Evolutionary conservation across 2,329 filamentous ascomycete species (phyloP).

Genomic region (Calonectria honghensis): DNA sequence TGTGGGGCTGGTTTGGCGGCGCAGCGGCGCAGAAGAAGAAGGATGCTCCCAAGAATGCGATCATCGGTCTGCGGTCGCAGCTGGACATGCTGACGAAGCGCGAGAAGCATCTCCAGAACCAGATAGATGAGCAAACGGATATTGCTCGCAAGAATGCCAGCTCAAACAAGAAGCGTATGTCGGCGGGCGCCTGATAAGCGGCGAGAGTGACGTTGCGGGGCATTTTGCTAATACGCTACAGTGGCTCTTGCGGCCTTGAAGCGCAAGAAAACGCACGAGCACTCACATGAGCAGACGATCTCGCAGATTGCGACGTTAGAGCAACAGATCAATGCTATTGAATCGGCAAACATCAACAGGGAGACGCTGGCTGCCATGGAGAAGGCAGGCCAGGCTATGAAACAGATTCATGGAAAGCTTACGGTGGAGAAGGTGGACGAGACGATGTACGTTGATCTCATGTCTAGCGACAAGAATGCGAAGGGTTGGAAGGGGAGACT

Average conservation of each 20-base stretch:
- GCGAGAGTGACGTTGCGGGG: conserved; percentile 39
- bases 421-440: conserved; percentile 96
- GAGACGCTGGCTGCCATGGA: conserved; percentile 97
- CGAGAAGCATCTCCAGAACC: conserved; percentile 90
- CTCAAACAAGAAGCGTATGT: conserved; percentile 92
- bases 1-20: conserved; percentile 95
- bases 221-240: conserved; percentile 63
- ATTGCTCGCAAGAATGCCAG: conserved; percentile 90
- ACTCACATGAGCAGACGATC: conserved; percentile 91
- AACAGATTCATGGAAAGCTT: conserved; percentile 91
- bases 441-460: conserved; percentile 83
- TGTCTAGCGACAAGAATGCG: background rate
- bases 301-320: conserved; percentile 94
- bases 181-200: conserved; percentile 17
- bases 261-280: conserved; percentile 96
- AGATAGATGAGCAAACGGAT: conserved; percentile 94
- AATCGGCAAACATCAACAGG: conserved; percentile 98
- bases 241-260: conserved; percentile 92
- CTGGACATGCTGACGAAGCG: conserved; percentile 98
- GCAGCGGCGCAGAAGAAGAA: conserved; percentile 88
- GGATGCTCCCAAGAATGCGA: conserved; percentile 97
- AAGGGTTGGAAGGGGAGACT: conserved; percentile 50
- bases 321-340: conserved; percentile 96
- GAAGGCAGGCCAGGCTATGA: conserved; percentile 92
- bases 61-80: conserved; percentile 89